These are phyloP conservation scores for Sanghuangporus weigelae DNA, from an alignment of 1,284 basidiomycete genomes.

Conservation along the genomic window DNA sequence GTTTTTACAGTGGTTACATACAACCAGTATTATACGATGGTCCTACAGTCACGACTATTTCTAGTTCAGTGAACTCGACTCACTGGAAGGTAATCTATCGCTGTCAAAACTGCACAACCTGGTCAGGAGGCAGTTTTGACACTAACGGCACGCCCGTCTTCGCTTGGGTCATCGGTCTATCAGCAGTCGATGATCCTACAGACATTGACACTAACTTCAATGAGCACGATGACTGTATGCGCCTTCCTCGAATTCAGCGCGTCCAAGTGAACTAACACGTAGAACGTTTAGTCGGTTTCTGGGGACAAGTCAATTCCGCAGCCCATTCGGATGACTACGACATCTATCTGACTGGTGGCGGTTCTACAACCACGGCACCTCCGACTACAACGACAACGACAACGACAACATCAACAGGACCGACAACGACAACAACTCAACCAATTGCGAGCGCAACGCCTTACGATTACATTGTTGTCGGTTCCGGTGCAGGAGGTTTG, in stretches of 20 bases:
- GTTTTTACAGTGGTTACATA: slow-evolving; percentile 34
- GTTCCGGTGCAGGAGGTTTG: slow-evolving; percentile 47
- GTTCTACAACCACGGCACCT: slow-evolving; percentile 25
- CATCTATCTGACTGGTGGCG: slow-evolving; percentile 45
- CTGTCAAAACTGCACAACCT: slow-evolving; percentile 46
- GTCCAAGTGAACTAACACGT: background rate
- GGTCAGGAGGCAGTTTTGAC: slow-evolving; percentile 32
- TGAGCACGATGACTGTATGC: slow-evolving; percentile 43
- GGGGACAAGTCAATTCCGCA: slow-evolving; percentile 42
- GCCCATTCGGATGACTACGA: slow-evolving; percentile 46
- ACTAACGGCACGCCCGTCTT: slow-evolving; percentile 37
- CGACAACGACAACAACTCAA: slow-evolving; percentile 30
- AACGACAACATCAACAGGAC: slow-evolving; percentile 24
- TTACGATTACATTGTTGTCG: slow-evolving; percentile 61
- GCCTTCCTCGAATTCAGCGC: background rate
- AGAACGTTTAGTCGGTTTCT: slow-evolving; percentile 46
- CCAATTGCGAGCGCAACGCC: slow-evolving; percentile 40
- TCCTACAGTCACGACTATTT: slow-evolving; percentile 42
- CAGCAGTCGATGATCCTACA: slow-evolving; percentile 31
- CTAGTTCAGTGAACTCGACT: slow-evolving; percentile 40
- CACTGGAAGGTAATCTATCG: slow-evolving; percentile 56
- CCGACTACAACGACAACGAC: slow-evolving; percentile 23
- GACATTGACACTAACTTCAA: slow-evolving; percentile 34
- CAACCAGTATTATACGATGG: slow-evolving; percentile 40
- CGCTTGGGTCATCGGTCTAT: slow-evolving; percentile 47